Evolutionary conservation across 2,329 filamentous ascomycete species (phyloP).

Genomic region (Scorias spongiosa): DNA sequence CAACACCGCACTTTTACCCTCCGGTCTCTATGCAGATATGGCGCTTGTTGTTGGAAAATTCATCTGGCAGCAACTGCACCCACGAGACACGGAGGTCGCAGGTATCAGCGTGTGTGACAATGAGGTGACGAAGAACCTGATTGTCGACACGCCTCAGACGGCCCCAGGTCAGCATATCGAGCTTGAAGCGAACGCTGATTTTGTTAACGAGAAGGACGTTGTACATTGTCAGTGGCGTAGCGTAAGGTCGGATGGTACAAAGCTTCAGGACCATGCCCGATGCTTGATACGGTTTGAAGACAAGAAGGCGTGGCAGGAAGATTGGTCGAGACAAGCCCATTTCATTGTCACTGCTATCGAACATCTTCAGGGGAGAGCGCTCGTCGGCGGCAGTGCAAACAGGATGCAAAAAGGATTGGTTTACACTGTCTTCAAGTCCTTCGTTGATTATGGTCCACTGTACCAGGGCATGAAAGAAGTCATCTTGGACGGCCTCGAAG

Average conservation of each 20-base stretch:
- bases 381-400: slow-evolving; percentile 4
- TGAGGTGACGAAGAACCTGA: slow-evolving; percentile 13
- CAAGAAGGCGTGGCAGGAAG: slow-evolving; percentile 6
- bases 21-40: slow-evolving; percentile 21
- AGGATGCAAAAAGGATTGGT: slow-evolving; percentile 8
- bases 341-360: slow-evolving; percentile 9
- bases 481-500: slow-evolving; percentile 13
- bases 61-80: slow-evolving; percentile 8
- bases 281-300: slow-evolving; percentile 12
- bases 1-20: slow-evolving; percentile 16
- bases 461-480: slow-evolving; percentile 17
- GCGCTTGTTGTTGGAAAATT: slow-evolving; percentile 14
- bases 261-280: slow-evolving; percentile 12
- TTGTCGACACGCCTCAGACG: slow-evolving; percentile 9
- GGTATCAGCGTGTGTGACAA: slow-evolving; percentile 14
- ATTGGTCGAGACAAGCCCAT: slow-evolving; percentile 8
- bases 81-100: slow-evolving; percentile 4
- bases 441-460: slow-evolving; percentile 12
- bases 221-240: slow-evolving; percentile 11
- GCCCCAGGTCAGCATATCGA: slow-evolving; percentile 12
- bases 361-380: slow-evolving; percentile 5
- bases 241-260: slow-evolving; percentile 10
- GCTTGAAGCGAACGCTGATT: slow-evolving; percentile 8
- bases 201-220: slow-evolving; percentile 1
- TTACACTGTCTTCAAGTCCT: slow-evolving; percentile 13